A percentile compares a stretch with the other conserved stretches of the same genome.
Conservation (phyloP, 148 eudicot genomes). For the Spergularia bocconei region DNA sequence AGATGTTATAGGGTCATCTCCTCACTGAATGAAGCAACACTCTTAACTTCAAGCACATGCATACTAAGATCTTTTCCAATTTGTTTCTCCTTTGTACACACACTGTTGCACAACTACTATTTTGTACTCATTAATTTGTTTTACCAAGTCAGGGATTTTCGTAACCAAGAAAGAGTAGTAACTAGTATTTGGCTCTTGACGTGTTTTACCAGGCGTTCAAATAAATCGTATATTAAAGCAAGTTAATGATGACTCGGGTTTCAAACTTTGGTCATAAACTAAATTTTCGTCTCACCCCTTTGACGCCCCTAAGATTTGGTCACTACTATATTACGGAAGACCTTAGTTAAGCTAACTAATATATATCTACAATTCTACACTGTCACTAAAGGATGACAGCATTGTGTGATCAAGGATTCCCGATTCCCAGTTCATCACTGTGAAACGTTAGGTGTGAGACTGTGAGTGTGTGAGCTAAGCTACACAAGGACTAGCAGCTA, state of each 20-base stretch:
- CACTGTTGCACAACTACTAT: conserved; percentile 18
- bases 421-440: too few species aligned
- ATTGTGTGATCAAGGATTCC: too few species aligned
- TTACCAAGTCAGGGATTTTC: background rate
- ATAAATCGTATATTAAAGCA: background rate
- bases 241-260: background rate
- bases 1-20: conserved; percentile 12
- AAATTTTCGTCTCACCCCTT: background rate
- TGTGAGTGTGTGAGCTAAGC: too few species aligned
- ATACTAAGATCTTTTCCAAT: background rate
- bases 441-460: too few species aligned
- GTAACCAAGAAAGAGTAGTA: background rate
- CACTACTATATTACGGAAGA: background rate
- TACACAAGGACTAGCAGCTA: too few species aligned
- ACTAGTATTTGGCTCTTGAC: too few species aligned
- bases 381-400: background rate
- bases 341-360: background rate
- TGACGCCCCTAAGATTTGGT: background rate
- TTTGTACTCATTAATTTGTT: conserved; percentile 25
- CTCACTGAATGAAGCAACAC: conserved; percentile 14
- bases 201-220: too few species aligned
- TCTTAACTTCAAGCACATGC: conserved; percentile 17
- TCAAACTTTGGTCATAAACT: background rate
- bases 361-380: background rate
- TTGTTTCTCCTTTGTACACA: background rate